Evolutionary conservation across 2,329 filamentous ascomycete genomes (phyloP).

Genomic region (Fusarium sp.): DNA sequence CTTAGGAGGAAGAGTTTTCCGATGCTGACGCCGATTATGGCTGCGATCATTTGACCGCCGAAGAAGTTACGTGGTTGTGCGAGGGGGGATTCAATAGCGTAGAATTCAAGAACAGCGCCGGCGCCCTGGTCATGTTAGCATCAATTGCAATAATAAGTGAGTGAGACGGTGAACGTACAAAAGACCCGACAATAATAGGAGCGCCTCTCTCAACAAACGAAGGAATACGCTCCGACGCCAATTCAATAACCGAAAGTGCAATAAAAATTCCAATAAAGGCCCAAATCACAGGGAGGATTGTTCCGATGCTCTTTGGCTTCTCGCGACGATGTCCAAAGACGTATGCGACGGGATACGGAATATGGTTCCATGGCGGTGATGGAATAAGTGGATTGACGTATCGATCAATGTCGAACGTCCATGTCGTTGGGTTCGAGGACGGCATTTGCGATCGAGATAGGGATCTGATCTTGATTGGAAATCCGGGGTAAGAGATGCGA

Average conservation of each 20-base stretch:
- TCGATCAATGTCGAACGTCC: conserved; percentile 80
- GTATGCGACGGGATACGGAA: conserved; percentile 75
- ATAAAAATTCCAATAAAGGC: conserved; percentile 73
- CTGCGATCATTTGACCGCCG: conserved; percentile 72
- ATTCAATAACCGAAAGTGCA: conserved; percentile 69
- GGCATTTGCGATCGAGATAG: conserved; percentile 25
- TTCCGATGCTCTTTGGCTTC: conserved; percentile 59
- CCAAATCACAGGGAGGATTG: conserved; percentile 69
- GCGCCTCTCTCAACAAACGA: conserved; percentile 63
- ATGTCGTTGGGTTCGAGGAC: conserved; percentile 41
- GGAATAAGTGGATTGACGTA: conserved; percentile 78
- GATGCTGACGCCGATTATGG: conserved; percentile 69
- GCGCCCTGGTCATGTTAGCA: conserved; percentile 65
- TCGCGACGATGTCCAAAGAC: conserved; percentile 72
- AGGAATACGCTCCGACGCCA: conserved; percentile 65
- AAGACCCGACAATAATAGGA: conserved; percentile 75
- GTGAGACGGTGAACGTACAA: conserved; percentile 61
- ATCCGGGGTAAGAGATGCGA: conserved; percentile 13
- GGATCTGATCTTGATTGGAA: neutral
- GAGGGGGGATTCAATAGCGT: conserved; percentile 76
- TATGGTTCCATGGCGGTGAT: conserved; percentile 67
- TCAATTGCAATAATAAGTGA: neutral
- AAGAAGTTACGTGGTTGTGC: conserved; percentile 78
- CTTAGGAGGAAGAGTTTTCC: conserved; percentile 72
- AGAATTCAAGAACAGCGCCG: conserved; percentile 80